These are phyloP conservation scores for Westerdykella aurantiaca DNA, from an alignment of 2,329 filamentous ascomycete genomes.

Conservation along the genomic window DNA sequence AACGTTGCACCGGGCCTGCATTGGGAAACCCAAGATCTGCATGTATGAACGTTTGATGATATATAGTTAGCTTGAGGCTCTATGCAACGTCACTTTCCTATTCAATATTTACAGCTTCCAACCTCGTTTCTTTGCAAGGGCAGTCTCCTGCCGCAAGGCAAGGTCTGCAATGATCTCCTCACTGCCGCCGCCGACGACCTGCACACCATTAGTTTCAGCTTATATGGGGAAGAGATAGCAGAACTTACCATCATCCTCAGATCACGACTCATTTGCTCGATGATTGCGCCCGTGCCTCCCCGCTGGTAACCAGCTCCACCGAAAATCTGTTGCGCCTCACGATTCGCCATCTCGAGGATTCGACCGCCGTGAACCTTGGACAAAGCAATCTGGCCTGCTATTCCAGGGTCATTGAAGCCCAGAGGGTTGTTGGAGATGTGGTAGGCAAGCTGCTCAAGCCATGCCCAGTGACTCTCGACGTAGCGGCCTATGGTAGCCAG, in stretches of 20 bases:
- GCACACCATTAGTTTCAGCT: background rate
- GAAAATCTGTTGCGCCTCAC: conserved; percentile 52
- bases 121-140: conserved; percentile 36
- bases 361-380: conserved; percentile 48
- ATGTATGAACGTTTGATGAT: too few relatives aligned
- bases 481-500: conserved; percentile 54
- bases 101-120: conserved; percentile 39
- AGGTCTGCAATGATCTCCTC: conserved; percentile 52
- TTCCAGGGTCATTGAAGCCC: conserved; percentile 35
- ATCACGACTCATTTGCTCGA: conserved; percentile 52
- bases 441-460: conserved; percentile 57
- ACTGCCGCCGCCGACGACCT: conserved; percentile 48
- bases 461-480: conserved; percentile 58
- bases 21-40: background rate
- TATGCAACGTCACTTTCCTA: background rate
- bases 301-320: conserved; percentile 50
- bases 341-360: conserved; percentile 46
- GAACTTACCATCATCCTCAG: conserved; percentile 46
- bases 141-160: conserved; percentile 46
- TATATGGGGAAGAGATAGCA: conserved; percentile 4
- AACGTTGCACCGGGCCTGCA: background rate
- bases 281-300: conserved; percentile 43
- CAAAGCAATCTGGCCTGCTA: conserved; percentile 37
- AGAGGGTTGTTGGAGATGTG: conserved; percentile 45
- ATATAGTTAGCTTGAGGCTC: too few relatives aligned